Evolutionary conservation across 2,329 filamentous ascomycete species (phyloP), one percentile per base, ranked within the genome.

Genomic region (Anthostomella pinea): DNA sequence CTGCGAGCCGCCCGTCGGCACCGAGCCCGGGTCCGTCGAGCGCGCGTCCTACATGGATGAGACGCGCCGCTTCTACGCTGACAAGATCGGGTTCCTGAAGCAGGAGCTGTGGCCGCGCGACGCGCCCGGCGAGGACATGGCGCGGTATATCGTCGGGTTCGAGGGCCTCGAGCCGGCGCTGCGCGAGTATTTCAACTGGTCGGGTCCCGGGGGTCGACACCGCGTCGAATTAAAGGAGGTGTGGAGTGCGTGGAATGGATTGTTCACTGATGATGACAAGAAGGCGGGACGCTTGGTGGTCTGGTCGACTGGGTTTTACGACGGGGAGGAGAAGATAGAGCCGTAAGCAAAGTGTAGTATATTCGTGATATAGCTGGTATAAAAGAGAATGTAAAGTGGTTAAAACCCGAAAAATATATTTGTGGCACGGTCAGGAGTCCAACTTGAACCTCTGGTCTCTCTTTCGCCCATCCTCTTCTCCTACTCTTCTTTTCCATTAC

Each of bases 1-100:
- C 5, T 98, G 93, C 62, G 90, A 96, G 51, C 93, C 93, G 2
- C 93, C 93, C 0, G 66, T 98, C 9, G 67, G 83, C 52, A 77
- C 78, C 0, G 59, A 59, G 2, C 72, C 89, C 1, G 69, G 73
- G 17, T 70, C 75, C 0, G 60, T 64, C 5, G 75, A 86, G 57
- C 79, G 90, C 26, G 69, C 66, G 1, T 56, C 57, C 2, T 98
- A 98, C 63, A 68, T 84, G 11, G 90, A 96, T 59, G 91, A 98
- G 68, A 90, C 89, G 6, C 90, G 95, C 59, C 74, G 83, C 28
- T 98, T 98, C 68, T 97, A 95, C 64, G 75, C 69, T 8, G 62
- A 85, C 43, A 78, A 83, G 5, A 59, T 47, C 20, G 48, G 46
- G 0, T 91, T 87, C 53, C 56, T 90, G 19, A 48, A 63, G 39